Conservation (phyloP, 176 grass and related monocot species). For the Calamus simplicifolius region DNA sequence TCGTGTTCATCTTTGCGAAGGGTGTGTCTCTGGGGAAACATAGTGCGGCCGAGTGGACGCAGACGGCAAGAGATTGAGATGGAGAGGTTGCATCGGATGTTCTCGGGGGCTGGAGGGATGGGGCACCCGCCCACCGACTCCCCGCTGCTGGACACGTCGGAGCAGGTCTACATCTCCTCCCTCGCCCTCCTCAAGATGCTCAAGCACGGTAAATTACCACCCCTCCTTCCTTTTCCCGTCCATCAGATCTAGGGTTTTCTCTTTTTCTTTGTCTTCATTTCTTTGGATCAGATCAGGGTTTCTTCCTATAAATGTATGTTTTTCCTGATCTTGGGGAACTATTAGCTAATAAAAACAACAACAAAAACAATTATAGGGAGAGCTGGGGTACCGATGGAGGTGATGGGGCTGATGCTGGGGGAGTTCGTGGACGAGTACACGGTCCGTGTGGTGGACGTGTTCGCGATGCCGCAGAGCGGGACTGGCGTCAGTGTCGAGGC, state of each 20-base stretch:
- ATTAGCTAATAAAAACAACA: too few species aligned
- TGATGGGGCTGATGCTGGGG: slow-evolving; percentile 94
- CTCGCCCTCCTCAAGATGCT: slow-evolving; percentile 99
- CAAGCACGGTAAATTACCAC: slow-evolving; percentile 73
- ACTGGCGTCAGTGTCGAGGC: slow-evolving; percentile 93
- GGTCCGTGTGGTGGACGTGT: slow-evolving; percentile 84
- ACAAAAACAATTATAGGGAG: slow-evolving; percentile 41
- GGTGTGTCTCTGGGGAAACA: too few species aligned
- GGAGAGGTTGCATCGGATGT: slow-evolving; percentile 92
- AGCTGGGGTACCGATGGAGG: slow-evolving; percentile 96
- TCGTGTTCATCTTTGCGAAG: too few species aligned
- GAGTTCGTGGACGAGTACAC: slow-evolving; percentile 99
- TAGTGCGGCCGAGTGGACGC: too few species aligned
- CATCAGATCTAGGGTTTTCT: neutral
- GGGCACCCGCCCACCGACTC: slow-evolving; percentile 82
- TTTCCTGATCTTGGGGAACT: neutral
- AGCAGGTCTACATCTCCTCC: slow-evolving; percentile 99
- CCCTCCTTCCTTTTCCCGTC: neutral
- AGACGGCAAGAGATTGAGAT: slow-evolving; percentile 15
- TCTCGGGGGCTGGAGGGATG: slow-evolving; percentile 70
- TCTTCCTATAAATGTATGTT: neutral
- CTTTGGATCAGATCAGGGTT: neutral
- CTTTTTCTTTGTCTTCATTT: too few species aligned
- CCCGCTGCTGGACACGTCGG: slow-evolving; percentile 91
- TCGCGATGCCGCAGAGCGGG: slow-evolving; percentile 98